Conservation (phyloP, 192 early-diverging fungal genomes). For the Ambispora gerdemannii region DNA sequence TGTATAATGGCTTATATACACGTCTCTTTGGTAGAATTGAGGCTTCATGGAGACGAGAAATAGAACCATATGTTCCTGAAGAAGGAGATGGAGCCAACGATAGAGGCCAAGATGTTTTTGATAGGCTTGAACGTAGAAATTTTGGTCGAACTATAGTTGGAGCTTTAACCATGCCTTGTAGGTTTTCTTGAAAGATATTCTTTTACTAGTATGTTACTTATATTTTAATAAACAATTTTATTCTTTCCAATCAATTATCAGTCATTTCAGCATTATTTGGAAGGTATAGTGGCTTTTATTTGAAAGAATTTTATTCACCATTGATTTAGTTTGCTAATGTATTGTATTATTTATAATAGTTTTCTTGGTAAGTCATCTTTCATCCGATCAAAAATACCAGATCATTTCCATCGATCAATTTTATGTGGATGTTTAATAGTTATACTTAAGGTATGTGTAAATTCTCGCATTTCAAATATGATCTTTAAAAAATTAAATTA, state of each 20-base stretch:
- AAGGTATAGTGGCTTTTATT: slow-evolving; percentile 35
- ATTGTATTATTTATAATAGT: slow-evolving; percentile 17
- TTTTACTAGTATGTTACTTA: not conserved
- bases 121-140: slow-evolving; percentile 52
- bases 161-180: slow-evolving; percentile 57
- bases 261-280: slow-evolving; percentile 63
- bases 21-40: slow-evolving; percentile 55
- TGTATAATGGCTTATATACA: slow-evolving; percentile 55
- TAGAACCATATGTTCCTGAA: slow-evolving; percentile 29
- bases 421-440: slow-evolving; percentile 57
- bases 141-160: slow-evolving; percentile 61
- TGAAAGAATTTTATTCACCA: not conserved
- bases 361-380: slow-evolving; percentile 49
- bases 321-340: not conserved
- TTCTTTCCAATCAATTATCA: not conserved
- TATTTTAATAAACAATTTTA: not conserved
- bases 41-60: slow-evolving; percentile 51
- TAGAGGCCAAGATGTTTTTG: slow-evolving; percentile 48
- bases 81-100: slow-evolving; percentile 26
- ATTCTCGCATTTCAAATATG: not conserved
- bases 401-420: slow-evolving; percentile 51
- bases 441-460: slow-evolving; percentile 45
- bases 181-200: not conserved
- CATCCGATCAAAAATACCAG: slow-evolving; percentile 44
- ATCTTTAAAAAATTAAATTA: not conserved